Evolutionary conservation across 2,329 filamentous ascomycete species (phyloP).

Genomic region (Sporothrix protearum): DNA sequence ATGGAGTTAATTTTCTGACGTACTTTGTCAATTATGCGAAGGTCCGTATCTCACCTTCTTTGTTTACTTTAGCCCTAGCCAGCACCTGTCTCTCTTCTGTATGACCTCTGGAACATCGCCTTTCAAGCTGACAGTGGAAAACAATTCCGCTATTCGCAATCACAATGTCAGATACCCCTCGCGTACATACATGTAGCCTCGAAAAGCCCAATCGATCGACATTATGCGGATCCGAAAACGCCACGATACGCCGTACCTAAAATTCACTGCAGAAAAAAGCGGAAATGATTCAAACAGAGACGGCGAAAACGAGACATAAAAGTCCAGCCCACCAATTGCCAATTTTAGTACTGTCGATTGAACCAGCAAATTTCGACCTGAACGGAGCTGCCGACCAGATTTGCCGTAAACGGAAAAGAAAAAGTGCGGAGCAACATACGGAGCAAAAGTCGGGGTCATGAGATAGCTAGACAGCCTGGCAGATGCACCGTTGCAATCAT

Average conservation of each 20-base stretch:
- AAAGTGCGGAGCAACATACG: not conserved
- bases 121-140: not conserved
- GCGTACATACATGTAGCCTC: not conserved
- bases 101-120: not conserved
- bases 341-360: too few relatives aligned
- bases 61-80: not conserved
- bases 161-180: not conserved
- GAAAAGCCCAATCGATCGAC: not conserved
- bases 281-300: not conserved
- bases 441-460: not conserved
- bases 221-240: not conserved
- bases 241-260: not conserved
- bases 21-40: not conserved
- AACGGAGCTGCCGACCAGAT: not conserved
- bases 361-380: too few relatives aligned
- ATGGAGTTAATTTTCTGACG: not conserved
- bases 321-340: too few relatives aligned
- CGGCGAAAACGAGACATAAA: too few relatives aligned
- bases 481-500: not conserved
- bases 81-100: not conserved
- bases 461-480: not conserved
- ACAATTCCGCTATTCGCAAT: not conserved
- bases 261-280: not conserved
- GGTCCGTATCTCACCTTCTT: not conserved
- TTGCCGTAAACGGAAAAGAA: not conserved